Conservation (phyloP, 2,329 filamentous ascomycete genomes). For the Fusarium mangiferae region DNA sequence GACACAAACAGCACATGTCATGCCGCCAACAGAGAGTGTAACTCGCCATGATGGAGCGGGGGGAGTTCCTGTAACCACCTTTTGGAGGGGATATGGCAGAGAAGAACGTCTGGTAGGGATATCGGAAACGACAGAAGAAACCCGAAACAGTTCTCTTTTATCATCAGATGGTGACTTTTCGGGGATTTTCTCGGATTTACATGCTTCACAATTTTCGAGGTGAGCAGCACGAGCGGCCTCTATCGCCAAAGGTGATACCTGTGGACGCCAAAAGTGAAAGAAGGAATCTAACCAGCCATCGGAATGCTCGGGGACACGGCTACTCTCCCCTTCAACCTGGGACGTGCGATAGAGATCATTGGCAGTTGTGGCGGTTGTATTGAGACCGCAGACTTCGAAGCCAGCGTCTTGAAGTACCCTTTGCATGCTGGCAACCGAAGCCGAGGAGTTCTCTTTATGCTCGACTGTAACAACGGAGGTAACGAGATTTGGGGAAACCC, state of each 20-base stretch:
- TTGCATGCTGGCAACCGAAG: conserved; percentile 56
- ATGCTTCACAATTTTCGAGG: conserved; percentile 53
- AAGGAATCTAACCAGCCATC: conserved; percentile 45
- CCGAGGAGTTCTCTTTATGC: conserved; percentile 57
- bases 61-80: conserved; percentile 30
- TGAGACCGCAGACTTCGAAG: conserved; percentile 66
- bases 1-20: conserved; percentile 78
- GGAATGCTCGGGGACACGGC: conserved; percentile 31
- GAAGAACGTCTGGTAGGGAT: conserved; percentile 10
- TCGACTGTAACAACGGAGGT: conserved; percentile 74
- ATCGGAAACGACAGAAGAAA: conserved; percentile 15
- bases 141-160: conserved; percentile 14
- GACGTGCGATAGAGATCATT: conserved; percentile 43
- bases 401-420: conserved; percentile 64
- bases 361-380: conserved; percentile 49
- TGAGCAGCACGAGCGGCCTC: conserved; percentile 47
- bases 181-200: conserved; percentile 35
- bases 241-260: conserved; percentile 36
- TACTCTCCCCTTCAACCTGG: conserved; percentile 39
- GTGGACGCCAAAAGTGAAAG: conserved; percentile 47
- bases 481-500: conserved; percentile 76
- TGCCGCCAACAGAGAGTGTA: conserved; percentile 72
- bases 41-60: conserved; percentile 56
- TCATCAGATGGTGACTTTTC: conserved; percentile 6
- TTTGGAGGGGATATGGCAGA: conserved; percentile 34